A percentile compares a stretch with the other conserved stretches of the same genome.
Conservation (phyloP, 1,284 basidiomycete species). For the Dichomitus squalens region DNA sequence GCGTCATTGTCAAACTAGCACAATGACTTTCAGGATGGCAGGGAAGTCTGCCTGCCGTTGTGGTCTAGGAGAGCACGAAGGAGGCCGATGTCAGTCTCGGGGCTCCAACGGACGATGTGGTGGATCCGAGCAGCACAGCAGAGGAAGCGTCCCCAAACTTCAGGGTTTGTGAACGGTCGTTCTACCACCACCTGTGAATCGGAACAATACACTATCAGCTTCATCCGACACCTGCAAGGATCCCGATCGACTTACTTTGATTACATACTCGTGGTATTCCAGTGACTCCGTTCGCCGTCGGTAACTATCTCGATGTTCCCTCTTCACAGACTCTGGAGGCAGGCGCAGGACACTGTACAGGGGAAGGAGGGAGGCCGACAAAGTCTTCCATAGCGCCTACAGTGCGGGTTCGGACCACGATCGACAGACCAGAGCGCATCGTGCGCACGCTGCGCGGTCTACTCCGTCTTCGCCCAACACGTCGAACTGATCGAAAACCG, state of each 20-base stretch:
- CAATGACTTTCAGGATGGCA: not conserved
- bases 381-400: not conserved
- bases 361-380: not conserved
- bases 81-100: not conserved
- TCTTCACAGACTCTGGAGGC: not conserved
- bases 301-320: too few species aligned
- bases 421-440: not conserved
- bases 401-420: not conserved
- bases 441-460: not conserved
- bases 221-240: too few species aligned
- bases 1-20: not conserved
- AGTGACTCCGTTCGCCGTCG: too few species aligned
- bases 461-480: not conserved
- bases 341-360: not conserved
- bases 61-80: not conserved
- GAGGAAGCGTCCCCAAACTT: not conserved
- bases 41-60: not conserved
- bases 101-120: not conserved
- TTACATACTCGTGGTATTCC: too few species aligned
- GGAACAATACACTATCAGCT: too few species aligned
- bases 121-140: not conserved
- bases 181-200: not conserved
- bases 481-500: not conserved
- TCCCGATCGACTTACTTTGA: too few species aligned
- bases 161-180: not conserved